Conservation (phyloP, 1,284 basidiomycete species). For the Ganoderma multipileum region DNA sequence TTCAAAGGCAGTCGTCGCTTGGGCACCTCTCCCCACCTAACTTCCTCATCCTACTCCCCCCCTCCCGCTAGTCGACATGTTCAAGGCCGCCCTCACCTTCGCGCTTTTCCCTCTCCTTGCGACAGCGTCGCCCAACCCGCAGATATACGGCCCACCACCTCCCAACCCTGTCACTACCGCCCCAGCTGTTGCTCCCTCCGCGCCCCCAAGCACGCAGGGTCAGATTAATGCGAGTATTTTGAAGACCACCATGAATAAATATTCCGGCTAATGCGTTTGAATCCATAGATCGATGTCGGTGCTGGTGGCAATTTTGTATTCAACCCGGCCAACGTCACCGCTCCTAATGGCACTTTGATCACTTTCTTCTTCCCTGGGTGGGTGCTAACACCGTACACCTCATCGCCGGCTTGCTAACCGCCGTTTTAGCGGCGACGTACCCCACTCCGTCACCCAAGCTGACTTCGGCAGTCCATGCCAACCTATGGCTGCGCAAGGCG, state of each 20-base stretch:
- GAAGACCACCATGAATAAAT: background rate
- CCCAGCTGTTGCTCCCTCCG: constrained; percentile 46
- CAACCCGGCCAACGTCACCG: constrained; percentile 54
- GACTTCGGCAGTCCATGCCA: constrained; percentile 57
- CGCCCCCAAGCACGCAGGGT: constrained; percentile 48
- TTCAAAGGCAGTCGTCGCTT: constrained; percentile 23
- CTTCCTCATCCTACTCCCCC: constrained; percentile 1
- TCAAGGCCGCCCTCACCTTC: constrained; percentile 29
- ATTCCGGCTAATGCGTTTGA: background rate
- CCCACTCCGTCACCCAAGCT: constrained; percentile 64
- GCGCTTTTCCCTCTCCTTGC: constrained; percentile 45
- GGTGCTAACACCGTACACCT: constrained; percentile 38
- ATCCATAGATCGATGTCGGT: constrained; percentile 52
- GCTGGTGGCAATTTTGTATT: constrained; percentile 49
- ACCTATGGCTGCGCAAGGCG: constrained; percentile 47
- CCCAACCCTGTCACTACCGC: constrained; percentile 35
- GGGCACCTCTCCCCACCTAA: constrained; percentile 2
- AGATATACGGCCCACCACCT: constrained; percentile 42
- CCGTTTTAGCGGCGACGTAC: constrained; percentile 25
- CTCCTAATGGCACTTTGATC: constrained; percentile 53
- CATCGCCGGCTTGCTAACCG: background rate
- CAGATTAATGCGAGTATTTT: constrained; percentile 50
- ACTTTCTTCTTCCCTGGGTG: constrained; percentile 63
- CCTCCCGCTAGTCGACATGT: constrained; percentile 30
- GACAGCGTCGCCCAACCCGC: constrained; percentile 41